Evolutionary conservation across 805 yeast species (phyloP).

Genomic region (Yamadazyma nakazawae): DNA sequence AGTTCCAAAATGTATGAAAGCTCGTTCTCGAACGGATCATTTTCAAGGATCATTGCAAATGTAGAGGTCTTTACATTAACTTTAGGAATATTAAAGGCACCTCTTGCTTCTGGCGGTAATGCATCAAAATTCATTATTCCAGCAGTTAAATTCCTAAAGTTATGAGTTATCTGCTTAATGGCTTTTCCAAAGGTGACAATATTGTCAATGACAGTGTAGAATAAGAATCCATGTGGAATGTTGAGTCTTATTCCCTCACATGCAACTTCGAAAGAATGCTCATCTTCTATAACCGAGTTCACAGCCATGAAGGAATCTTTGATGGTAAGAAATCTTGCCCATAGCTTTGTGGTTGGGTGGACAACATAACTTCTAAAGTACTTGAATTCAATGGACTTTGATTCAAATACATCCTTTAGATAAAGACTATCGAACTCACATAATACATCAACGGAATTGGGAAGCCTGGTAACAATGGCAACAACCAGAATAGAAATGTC

Average conservation of each 20-base stretch:
- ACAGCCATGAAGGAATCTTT: constrained; percentile 18
- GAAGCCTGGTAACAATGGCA: constrained; percentile 42
- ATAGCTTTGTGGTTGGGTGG: constrained; percentile 47
- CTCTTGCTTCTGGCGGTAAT: constrained; percentile 35
- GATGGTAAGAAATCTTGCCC: constrained; percentile 37
- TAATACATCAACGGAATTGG: constrained; percentile 45
- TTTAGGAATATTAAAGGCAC: constrained; percentile 49
- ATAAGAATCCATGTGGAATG: constrained; percentile 71
- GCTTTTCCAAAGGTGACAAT: constrained; percentile 66
- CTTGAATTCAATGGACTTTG: constrained; percentile 30
- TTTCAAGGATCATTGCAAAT: constrained; percentile 68
- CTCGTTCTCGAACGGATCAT: constrained; percentile 85
- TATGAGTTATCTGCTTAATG: constrained; percentile 53
- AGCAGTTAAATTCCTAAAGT: constrained; percentile 35
- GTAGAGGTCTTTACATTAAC: constrained; percentile 53
- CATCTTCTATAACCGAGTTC: constrained; percentile 14
- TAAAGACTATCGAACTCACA: constrained; percentile 40
- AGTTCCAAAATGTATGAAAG: constrained; percentile 61
- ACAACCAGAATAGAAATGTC: constrained; percentile 31
- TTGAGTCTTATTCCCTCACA: constrained; percentile 45
- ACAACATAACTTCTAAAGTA: constrained; percentile 45
- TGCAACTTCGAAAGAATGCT: constrained; percentile 18
- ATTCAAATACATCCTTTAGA: constrained; percentile 21
- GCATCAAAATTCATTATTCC: constrained; percentile 26
- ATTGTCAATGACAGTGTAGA: constrained; percentile 79